Conservation (phyloP, 2,329 filamentous ascomycete genomes). For the Aspergillus tanneri region DNA sequence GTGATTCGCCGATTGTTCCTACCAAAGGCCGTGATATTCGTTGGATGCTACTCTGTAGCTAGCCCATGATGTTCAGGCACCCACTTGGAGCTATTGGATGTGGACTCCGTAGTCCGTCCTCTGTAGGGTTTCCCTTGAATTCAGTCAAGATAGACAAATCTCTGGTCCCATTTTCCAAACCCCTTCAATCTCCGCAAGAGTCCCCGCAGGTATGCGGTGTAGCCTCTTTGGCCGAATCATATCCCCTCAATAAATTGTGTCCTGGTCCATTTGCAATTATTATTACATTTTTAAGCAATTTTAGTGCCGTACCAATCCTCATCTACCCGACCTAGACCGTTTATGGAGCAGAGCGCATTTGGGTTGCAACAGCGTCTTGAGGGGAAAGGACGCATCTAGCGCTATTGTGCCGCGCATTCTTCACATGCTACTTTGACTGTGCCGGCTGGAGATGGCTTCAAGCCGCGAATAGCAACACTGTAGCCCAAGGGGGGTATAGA, state of each 20-base stretch:
- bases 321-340: slow-evolving; percentile 1
- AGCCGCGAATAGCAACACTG: neutral
- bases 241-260: neutral
- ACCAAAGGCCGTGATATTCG: neutral
- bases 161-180: neutral
- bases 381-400: slow-evolving; percentile 6
- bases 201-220: slow-evolving; percentile 4
- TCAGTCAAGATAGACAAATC: neutral
- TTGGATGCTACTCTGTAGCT: neutral
- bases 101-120: neutral
- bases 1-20: neutral
- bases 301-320: slow-evolving; percentile 4
- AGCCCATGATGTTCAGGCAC: neutral
- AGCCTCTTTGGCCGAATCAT: neutral
- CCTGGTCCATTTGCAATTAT: slow-evolving; percentile 1
- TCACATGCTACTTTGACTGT: slow-evolving; percentile 6
- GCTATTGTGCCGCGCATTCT: slow-evolving; percentile 6
- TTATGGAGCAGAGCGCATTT: slow-evolving; percentile 4
- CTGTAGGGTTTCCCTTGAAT: neutral
- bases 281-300: slow-evolving; percentile 9
- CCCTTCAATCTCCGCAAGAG: slow-evolving; percentile 5
- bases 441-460: neutral
- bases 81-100: neutral
- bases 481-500: neutral
- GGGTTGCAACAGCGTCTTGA: neutral